Evolutionary conservation across 441 rosid species (phyloP), one percentile per base, ranked within the genome.

Genomic region (Isatis lusitanica): DNA sequence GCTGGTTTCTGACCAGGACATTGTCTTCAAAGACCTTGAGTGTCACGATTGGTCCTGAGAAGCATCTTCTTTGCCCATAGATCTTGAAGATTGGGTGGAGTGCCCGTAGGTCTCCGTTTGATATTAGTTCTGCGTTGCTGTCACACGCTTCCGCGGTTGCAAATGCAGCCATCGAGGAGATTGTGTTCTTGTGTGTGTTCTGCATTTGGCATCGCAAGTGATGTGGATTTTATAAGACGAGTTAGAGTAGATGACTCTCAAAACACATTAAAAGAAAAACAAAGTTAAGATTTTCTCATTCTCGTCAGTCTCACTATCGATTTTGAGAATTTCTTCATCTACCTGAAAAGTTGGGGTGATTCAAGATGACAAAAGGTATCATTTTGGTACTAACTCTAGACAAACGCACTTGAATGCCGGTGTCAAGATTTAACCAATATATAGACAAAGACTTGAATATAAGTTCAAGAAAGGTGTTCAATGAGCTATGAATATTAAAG

Each of bases 61-160:
- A 94, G 30, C 78, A 69, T 28, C 85, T 75, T 35, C 83, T 80
- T 64, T 85, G 92, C 5, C 97, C 98, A 31, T 90, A 91, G 17
- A 81, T 81, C 70, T 85, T 87, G 88, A 94, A 90, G 28, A 84
- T 18, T 2, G 94, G 93, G 42, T 87, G 83, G 67, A 91, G 78
- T 38, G 86, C 92, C 0, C 94, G 84, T 75, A 94, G 56, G 71
- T 92, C 93, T n/a, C 94, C 90, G 0, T 79, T 88, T 53, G 80
- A 74, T 59, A 88, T 69, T 10, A 85, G 83, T 16, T 77, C 75
- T 6, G 86, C 74, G 51, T 91, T 91, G 31, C 93, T 80, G 78
- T 93, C 98, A 35, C 97, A 91, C 1, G 86, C 93, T 73, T 93
- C 96, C 7, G 97, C 91, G 0, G 97, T 91, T 31, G 97, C 80